These are phyloP conservation scores for Emergomyces africanus DNA, from an alignment of 2,329 filamentous ascomycete species.

Conservation along the genomic window DNA sequence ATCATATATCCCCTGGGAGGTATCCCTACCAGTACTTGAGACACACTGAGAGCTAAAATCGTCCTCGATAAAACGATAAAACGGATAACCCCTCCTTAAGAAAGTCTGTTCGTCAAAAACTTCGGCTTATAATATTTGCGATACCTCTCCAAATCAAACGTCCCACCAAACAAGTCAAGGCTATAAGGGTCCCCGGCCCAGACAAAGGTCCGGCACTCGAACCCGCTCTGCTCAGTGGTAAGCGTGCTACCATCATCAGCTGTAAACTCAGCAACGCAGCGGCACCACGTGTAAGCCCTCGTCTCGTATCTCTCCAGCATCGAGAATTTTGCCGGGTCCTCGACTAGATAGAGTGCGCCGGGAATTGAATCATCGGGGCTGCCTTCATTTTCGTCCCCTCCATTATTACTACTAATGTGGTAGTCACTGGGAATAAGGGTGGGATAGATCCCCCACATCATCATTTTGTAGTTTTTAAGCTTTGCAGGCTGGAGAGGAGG, in stretches of 20 bases:
- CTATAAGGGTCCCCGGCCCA: conserved; percentile 5
- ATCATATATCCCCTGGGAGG: too few species aligned
- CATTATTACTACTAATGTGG: too few species aligned
- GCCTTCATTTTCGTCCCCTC: too few species aligned
- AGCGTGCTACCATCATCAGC: background rate
- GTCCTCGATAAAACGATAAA: too few species aligned
- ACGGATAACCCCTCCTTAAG: background rate
- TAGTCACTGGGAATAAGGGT: conserved; percentile 3
- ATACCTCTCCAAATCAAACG: conserved; percentile 7
- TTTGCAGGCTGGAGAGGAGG: conserved; percentile 4
- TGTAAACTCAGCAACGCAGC: conserved; percentile 3
- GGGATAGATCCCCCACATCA: conserved; percentile 9
- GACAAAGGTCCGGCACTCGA: conserved; percentile 7
- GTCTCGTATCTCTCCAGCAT: conserved; percentile 8
- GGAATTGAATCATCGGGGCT: background rate
- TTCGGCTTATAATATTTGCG: conserved; percentile 3
- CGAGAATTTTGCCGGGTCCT: conserved; percentile 3
- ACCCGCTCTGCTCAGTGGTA: background rate
- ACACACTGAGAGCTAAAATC: too few species aligned
- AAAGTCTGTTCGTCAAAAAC: background rate
- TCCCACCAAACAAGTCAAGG: conserved; percentile 2
- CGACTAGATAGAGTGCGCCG: conserved; percentile 5
- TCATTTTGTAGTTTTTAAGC: conserved; percentile 8
- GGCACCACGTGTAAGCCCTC: conserved; percentile 5
- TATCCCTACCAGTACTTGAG: background rate